phyloP scores from a whole-genome alignment of 257 asterid genomes.

The Salvia rosmarinus region DNA sequence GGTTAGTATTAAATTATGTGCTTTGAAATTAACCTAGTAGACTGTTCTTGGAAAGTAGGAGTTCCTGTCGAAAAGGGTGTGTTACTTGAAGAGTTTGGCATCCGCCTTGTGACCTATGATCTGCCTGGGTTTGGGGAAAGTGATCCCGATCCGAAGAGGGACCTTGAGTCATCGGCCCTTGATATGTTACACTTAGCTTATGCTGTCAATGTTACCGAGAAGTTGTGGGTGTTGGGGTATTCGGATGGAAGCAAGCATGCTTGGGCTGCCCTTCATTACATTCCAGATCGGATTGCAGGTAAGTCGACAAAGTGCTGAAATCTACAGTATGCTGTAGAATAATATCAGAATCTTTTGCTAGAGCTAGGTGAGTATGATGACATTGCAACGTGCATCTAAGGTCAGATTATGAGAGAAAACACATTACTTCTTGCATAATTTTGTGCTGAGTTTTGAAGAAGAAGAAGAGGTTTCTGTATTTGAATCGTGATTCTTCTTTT shows the following conservation, averaged over 20 bases:
- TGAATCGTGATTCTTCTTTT: conserved; percentile 19
- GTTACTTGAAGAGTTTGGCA: conserved; percentile 76
- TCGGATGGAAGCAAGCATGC: conserved; percentile 84
- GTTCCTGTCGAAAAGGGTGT: conserved; percentile 76
- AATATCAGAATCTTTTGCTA: not conserved
- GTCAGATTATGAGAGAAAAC: not conserved
- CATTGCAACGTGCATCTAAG: not conserved
- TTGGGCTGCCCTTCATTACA: conserved; percentile 93
- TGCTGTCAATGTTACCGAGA: conserved; percentile 72
- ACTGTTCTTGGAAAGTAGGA: conserved; percentile 52
- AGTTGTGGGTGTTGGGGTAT: conserved; percentile 86
- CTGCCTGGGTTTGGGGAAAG: conserved; percentile 98
- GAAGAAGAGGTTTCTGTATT: not conserved
- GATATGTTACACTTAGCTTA: conserved; percentile 85
- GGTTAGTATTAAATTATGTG: not conserved
- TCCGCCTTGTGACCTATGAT: conserved; percentile 81
- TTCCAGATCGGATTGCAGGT: conserved; percentile 96
- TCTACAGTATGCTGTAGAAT: no score
- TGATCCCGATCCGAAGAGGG: conserved; percentile 83
- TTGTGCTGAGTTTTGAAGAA: not conserved
- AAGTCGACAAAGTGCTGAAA: conserved; percentile 18
- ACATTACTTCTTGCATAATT: conserved; percentile 10
- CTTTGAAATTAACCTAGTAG: not conserved
- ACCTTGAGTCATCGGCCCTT: conserved; percentile 90
- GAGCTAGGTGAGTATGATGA: not conserved